These are phyloP conservation scores for Aspergillus caelatus DNA, from an alignment of 2,329 filamentous ascomycete species.

Conservation along the genomic window DNA sequence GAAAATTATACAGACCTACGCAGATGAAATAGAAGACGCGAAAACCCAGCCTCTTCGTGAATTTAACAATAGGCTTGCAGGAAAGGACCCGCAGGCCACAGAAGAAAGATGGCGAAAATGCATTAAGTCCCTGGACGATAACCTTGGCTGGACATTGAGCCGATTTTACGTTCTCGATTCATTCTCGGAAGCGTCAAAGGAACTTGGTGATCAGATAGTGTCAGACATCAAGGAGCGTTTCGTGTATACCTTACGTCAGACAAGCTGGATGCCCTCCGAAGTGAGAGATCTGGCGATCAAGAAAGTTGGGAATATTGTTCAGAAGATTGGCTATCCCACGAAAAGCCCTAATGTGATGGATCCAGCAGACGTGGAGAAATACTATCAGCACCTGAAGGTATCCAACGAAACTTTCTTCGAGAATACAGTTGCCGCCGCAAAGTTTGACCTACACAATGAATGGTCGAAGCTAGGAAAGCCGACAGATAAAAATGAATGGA, in stretches of 20 bases:
- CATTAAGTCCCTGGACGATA: constrained; percentile 58
- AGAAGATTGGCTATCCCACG: constrained; percentile 70
- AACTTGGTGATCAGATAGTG: constrained; percentile 70
- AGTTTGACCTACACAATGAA: constrained; percentile 50
- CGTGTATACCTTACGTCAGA: constrained; percentile 59
- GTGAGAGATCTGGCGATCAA: constrained; percentile 63
- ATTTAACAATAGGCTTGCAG: constrained; percentile 64
- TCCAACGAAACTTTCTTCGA: constrained; percentile 57
- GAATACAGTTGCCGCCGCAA: constrained; percentile 58
- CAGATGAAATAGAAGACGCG: constrained; percentile 59
- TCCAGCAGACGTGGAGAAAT: constrained; percentile 57
- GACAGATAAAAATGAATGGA: constrained; percentile 63
- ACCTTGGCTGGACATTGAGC: constrained; percentile 69
- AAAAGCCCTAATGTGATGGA: constrained; percentile 65
- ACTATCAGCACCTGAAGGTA: constrained; percentile 59
- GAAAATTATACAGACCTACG: constrained; percentile 62
- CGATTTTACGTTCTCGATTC: constrained; percentile 71
- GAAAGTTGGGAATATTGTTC: constrained; percentile 68
- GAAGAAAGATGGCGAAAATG: constrained; percentile 70
- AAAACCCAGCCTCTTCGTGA: constrained; percentile 61
- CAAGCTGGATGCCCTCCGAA: constrained; percentile 67
- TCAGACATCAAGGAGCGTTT: constrained; percentile 70
- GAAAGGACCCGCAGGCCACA: constrained; percentile 63
- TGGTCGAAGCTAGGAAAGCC: constrained; percentile 65
- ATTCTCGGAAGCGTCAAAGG: constrained; percentile 67